These are phyloP conservation scores for Cytospora mali DNA, from an alignment of 2,329 filamentous ascomycete species.

Conservation along the genomic window DNA sequence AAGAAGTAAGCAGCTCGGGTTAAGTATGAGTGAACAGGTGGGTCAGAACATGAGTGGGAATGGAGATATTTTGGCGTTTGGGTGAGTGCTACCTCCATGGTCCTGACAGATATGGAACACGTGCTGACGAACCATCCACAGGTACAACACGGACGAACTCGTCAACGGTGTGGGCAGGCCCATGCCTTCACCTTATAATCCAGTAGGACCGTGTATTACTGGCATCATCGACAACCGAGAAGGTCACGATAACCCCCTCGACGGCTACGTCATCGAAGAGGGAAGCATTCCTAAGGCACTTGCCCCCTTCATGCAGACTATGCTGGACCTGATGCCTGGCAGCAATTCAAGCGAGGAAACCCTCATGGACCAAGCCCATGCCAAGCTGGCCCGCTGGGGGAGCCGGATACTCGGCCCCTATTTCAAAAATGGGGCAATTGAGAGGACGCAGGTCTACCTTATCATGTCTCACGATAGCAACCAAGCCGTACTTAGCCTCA, in stretches of 20 bases:
- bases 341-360: constrained; percentile 44
- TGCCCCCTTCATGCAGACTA: constrained; percentile 56
- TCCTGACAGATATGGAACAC: not conserved
- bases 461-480: constrained; percentile 70
- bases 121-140: constrained; percentile 33
- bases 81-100: constrained; percentile 39
- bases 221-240: constrained; percentile 63
- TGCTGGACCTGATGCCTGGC: constrained; percentile 58
- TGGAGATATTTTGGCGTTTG: constrained; percentile 67
- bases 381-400: constrained; percentile 51
- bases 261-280: constrained; percentile 67
- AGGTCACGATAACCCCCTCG: constrained; percentile 54
- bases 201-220: constrained; percentile 64
- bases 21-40: constrained; percentile 59
- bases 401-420: constrained; percentile 63
- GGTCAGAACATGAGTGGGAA: constrained; percentile 67
- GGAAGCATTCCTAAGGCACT: constrained; percentile 62
- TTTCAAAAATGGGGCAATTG: constrained; percentile 55
- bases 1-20: constrained; percentile 59
- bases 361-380: constrained; percentile 46
- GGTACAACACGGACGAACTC: constrained; percentile 61
- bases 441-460: constrained; percentile 64
- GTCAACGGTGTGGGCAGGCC: constrained; percentile 59
- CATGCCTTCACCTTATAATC: constrained; percentile 52
- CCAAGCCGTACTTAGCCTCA: constrained; percentile 60